A percentile compares a stretch with the other conserved stretches of the same genome.
Evolutionary conservation across 2,329 filamentous ascomycete species (phyloP).

Genomic region (Huntiella omanensis): DNA sequence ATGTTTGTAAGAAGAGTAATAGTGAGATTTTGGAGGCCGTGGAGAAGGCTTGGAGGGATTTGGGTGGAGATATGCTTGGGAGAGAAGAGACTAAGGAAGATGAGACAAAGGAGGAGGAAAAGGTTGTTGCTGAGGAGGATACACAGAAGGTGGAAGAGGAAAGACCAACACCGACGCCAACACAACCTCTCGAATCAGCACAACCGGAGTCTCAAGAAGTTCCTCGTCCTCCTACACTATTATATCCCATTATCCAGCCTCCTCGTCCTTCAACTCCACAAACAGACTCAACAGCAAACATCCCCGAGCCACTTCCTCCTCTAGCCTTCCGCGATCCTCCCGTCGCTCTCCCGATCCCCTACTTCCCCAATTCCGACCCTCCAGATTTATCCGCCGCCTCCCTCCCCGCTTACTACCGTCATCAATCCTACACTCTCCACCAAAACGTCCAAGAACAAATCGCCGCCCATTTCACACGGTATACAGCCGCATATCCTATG

Average conservation of each 20-base stretch:
- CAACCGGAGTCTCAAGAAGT: background rate
- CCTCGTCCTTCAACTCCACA: background rate
- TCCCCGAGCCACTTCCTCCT: background rate
- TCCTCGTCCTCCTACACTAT: background rate
- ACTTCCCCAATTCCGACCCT: background rate
- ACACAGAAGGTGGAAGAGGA: background rate
- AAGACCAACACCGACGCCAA: background rate
- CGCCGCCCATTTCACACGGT: background rate
- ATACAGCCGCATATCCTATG: background rate
- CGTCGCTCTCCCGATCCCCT: background rate
- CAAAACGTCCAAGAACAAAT: background rate
- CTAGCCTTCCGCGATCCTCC: background rate
- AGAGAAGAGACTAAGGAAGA: background rate
- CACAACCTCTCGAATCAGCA: background rate
- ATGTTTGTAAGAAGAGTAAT: slow-evolving; percentile 51
- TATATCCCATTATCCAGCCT: background rate
- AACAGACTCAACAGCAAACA: background rate
- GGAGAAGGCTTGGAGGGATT: slow-evolving; percentile 13
- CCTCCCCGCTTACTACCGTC: background rate
- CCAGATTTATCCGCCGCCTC: background rate
- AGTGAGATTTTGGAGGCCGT: slow-evolving; percentile 50
- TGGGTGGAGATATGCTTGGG: slow-evolving; percentile 12
- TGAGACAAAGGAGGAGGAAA: slow-evolving; percentile 18
- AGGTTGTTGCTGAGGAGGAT: slow-evolving; percentile 13
- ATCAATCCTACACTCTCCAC: background rate